Evolutionary conservation across 306 rosid species (phyloP).

Genomic region (Geum urbanum): DNA sequence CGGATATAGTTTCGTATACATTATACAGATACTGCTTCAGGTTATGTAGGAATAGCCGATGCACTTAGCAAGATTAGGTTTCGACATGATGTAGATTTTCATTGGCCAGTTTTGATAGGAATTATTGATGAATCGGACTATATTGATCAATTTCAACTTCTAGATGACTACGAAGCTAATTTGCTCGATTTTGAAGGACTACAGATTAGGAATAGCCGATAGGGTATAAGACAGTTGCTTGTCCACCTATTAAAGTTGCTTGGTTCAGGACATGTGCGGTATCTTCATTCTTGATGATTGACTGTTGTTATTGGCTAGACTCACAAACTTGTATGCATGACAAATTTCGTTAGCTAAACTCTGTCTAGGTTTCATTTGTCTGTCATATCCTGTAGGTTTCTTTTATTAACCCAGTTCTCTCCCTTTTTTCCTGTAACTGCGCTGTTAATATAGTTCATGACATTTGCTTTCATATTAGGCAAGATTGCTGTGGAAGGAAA

Average conservation of each 20-base stretch:
- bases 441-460: conserved; percentile 16
- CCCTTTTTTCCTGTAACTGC: background rate
- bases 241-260: background rate
- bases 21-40: background rate
- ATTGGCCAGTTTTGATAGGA: background rate
- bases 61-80: background rate
- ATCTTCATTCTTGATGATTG: background rate
- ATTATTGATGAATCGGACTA: background rate
- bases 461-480: conserved; percentile 38
- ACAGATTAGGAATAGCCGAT: background rate
- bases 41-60: background rate
- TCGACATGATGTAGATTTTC: background rate
- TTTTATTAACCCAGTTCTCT: background rate
- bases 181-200: background rate
- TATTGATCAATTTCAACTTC: background rate
- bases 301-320: background rate
- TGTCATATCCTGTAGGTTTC: too few relatives aligned
- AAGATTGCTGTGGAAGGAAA: conserved; percentile 87
- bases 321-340: background rate
- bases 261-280: background rate
- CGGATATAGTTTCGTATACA: background rate
- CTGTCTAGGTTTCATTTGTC: background rate
- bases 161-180: background rate
- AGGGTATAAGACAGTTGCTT: background rate
- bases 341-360: background rate